Conservation (phyloP, 306 rosid species). For the barrel medic (Medicago truncatula) region MtrunA17r5.0-ANR NC_053045.1:29480501-29481000, state of each 20-base stretch:
- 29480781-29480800: slow-evolving; percentile 78
- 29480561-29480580: slow-evolving; percentile 93
- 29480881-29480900: slow-evolving; percentile 98
- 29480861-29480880: slow-evolving; percentile 92
- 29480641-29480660: slow-evolving; percentile 81
- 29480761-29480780: slow-evolving; percentile 88
- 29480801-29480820: slow-evolving; percentile 82
- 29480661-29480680: slow-evolving; percentile 72
- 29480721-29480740: slow-evolving; percentile 90
- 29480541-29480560: slow-evolving; percentile 99
- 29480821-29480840: slow-evolving; percentile 81
- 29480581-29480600: slow-evolving; percentile 88
- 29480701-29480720: slow-evolving; percentile 76
- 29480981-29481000: slow-evolving; percentile 76
- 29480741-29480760: slow-evolving; percentile 83
- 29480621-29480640: slow-evolving; percentile 65
- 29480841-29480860: slow-evolving; percentile 90
- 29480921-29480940: slow-evolving; percentile 80
- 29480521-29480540: slow-evolving; percentile 78
- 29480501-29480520: slow-evolving; percentile 85
- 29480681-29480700: slow-evolving; percentile 86
- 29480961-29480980: slow-evolving; percentile 72
- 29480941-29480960: slow-evolving; percentile 75
- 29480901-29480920: slow-evolving; percentile 75
- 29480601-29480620: slow-evolving; percentile 75